phyloP scores from a whole-genome alignment of 2,329 filamentous ascomycete species.

The Rutstroemia sydowiana region DNA sequence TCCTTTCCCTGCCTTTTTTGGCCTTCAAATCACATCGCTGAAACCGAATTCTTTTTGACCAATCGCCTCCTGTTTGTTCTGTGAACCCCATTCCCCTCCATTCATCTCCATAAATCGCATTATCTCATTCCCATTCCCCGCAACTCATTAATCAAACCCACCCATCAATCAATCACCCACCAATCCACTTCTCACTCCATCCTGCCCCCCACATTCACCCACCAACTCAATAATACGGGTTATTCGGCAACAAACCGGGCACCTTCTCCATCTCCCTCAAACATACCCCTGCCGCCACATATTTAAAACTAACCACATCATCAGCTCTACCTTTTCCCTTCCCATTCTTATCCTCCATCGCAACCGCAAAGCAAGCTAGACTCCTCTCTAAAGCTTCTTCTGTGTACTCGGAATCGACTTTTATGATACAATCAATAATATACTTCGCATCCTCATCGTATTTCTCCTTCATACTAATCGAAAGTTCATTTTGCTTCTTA shows the following conservation, averaged over 20 bases:
- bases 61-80: too few species aligned
- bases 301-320: constrained; percentile 42
- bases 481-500: constrained; percentile 35
- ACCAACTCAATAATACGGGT: not conserved
- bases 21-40: too few species aligned
- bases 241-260: not conserved
- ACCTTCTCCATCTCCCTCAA: constrained; percentile 39
- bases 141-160: too few species aligned
- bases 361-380: constrained; percentile 42
- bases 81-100: too few species aligned
- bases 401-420: constrained; percentile 31
- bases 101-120: too few species aligned
- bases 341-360: constrained; percentile 28
- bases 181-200: too few species aligned
- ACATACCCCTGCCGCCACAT: constrained; percentile 43
- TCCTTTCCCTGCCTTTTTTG: too few species aligned
- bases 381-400: constrained; percentile 40
- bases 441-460: constrained; percentile 35
- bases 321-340: constrained; percentile 28
- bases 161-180: too few species aligned
- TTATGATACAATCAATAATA: constrained; percentile 37
- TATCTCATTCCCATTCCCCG: too few species aligned
- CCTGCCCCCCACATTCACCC: too few species aligned
- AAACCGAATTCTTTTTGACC: too few species aligned
- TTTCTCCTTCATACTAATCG: constrained; percentile 36